A percentile compares a stretch with the other conserved stretches of the same genome.
Conservation (phyloP, 2,329 filamentous ascomycete species). For the Colletotrichum agaves region DNA sequence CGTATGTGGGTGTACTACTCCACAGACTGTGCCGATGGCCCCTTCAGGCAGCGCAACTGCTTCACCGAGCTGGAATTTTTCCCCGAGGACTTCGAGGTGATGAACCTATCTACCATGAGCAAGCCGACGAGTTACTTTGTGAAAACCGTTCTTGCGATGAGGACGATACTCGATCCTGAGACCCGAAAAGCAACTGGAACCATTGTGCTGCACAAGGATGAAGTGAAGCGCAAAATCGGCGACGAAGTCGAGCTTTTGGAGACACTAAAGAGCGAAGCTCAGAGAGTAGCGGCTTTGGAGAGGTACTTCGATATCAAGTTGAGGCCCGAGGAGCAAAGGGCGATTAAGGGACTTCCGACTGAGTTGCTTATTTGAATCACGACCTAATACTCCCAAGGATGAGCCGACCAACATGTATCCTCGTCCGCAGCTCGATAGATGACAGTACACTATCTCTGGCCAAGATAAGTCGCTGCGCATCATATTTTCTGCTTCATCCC, state of each 20-base stretch:
- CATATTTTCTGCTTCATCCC: background rate
- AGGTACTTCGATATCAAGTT: constrained; percentile 62
- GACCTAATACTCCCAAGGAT: too few species aligned
- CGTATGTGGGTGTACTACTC: constrained; percentile 54
- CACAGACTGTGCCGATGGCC: constrained; percentile 40
- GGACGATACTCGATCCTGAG: constrained; percentile 42
- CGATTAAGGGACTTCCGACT: constrained; percentile 55
- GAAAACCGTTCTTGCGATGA: constrained; percentile 49
- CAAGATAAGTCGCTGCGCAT: too few species aligned
- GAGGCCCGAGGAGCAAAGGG: constrained; percentile 55
- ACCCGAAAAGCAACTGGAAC: constrained; percentile 46
- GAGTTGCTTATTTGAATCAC: constrained; percentile 12
- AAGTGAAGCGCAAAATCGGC: constrained; percentile 55
- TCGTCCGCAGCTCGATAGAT: too few species aligned
- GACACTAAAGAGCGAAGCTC: constrained; percentile 56
- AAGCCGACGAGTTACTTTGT: constrained; percentile 51
- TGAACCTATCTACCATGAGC: constrained; percentile 54
- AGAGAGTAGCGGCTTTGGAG: constrained; percentile 59
- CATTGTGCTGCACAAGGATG: constrained; percentile 55
- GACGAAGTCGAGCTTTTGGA: constrained; percentile 55
- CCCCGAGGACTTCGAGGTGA: constrained; percentile 57
- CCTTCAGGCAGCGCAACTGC: constrained; percentile 60
- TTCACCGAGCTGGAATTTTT: constrained; percentile 63
- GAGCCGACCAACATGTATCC: too few species aligned
- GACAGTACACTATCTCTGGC: too few species aligned